Percentiles rank a stretch among this genome's conserved stretches.
Evolutionary conservation across 768 basidiomycete genomes (phyloP).

Genomic region (Strobilomyces dryophilus): DNA sequence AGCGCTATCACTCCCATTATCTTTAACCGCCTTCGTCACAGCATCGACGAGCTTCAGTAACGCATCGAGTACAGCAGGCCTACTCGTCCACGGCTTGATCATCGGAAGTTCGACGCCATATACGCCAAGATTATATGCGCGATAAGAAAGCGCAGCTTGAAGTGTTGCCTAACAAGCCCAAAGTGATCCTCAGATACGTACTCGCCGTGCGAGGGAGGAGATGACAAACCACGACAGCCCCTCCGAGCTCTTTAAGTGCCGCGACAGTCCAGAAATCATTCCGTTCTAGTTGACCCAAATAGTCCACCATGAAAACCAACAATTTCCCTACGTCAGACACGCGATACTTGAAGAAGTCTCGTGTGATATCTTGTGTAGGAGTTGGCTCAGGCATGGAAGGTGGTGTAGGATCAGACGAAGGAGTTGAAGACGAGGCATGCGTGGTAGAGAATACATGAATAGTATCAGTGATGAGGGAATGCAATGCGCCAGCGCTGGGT

Average conservation of each 20-base stretch:
- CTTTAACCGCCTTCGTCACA: conserved; percentile 37
- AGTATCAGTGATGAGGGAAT: conserved; percentile 65
- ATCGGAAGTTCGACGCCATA: conserved; percentile 76
- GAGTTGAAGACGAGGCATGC: conserved; percentile 9
- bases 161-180: conserved; percentile 53
- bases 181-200: neutral
- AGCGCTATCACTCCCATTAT: conserved; percentile 4
- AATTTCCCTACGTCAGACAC: conserved; percentile 64
- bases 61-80: conserved; percentile 60
- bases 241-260: conserved; percentile 38
- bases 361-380: conserved; percentile 70
- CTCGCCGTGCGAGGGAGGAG: neutral
- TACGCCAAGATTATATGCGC: conserved; percentile 62
- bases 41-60: conserved; percentile 68
- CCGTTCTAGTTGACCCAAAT: conserved; percentile 21
- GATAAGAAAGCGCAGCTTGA: conserved; percentile 69
- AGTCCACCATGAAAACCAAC: conserved; percentile 53
- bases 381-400: conserved; percentile 40
- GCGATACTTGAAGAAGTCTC: conserved; percentile 78
- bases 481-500: conserved; percentile 49
- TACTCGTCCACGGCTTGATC: conserved; percentile 83
- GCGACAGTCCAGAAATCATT: conserved; percentile 20
- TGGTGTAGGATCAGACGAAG: conserved; percentile 11
- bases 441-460: conserved; percentile 65
- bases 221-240: conserved; percentile 54